These are phyloP conservation scores for Suaeda aralocaspica DNA, from an alignment of 148 eudicot genomes.

Conservation along the genomic window DNA sequence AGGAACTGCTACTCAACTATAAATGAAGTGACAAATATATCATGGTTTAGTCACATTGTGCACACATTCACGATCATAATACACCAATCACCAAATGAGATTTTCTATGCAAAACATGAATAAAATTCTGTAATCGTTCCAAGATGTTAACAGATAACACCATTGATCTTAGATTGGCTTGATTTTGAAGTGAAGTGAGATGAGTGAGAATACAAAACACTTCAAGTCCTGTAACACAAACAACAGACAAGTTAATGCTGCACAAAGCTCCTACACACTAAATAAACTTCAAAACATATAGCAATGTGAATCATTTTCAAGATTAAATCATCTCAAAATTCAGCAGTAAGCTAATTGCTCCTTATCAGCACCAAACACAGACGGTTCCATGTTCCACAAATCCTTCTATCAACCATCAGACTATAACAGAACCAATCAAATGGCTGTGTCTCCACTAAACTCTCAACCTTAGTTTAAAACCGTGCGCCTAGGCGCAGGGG, in stretches of 20 bases:
- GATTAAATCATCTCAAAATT: background rate
- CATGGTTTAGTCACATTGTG: too few species aligned
- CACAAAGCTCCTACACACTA: background rate
- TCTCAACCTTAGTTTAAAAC: too few species aligned
- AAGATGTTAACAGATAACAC: background rate
- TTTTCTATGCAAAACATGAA: background rate
- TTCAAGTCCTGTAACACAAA: slow-evolving; percentile 61
- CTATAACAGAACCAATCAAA: too few species aligned
- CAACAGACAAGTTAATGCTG: background rate
- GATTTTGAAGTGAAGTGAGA: slow-evolving; percentile 79
- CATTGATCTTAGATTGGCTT: slow-evolving; percentile 49
- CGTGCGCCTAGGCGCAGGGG: too few species aligned
- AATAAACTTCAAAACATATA: background rate
- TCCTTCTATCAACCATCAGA: too few species aligned
- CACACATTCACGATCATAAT: too few species aligned
- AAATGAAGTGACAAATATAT: too few species aligned
- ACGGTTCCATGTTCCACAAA: background rate
- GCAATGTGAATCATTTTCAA: background rate
- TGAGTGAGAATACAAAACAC: slow-evolving; percentile 73
- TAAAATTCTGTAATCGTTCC: background rate
- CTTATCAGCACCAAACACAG: background rate
- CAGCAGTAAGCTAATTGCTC: background rate
- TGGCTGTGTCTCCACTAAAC: too few species aligned
- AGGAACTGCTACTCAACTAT: too few species aligned
- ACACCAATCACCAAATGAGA: too few species aligned